Conservation (phyloP, 164 flowering plant species). For the Sedum album region DNA sequence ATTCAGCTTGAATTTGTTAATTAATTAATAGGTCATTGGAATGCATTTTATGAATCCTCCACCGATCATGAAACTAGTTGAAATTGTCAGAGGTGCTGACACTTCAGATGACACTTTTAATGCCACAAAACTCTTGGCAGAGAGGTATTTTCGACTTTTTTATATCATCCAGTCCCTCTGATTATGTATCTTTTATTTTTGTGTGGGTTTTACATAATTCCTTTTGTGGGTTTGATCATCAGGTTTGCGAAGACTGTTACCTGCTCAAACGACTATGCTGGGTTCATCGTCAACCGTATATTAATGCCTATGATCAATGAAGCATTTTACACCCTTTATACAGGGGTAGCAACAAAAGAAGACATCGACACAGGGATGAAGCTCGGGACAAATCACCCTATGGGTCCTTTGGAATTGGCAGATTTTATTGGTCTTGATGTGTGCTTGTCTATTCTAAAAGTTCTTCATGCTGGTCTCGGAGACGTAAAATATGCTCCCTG, state of each 20-base stretch:
- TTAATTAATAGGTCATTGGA: slow-evolving; percentile 66
- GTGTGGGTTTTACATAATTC: neutral
- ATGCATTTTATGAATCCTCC: slow-evolving; percentile 99
- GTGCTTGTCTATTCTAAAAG: slow-evolving; percentile 79
- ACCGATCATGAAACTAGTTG: slow-evolving; percentile 84
- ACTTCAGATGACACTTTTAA: slow-evolving; percentile 73
- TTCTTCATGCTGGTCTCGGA: slow-evolving; percentile 83
- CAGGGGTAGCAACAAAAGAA: slow-evolving; percentile 92
- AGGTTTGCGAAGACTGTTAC: slow-evolving; percentile 79
- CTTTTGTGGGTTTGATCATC: slow-evolving; percentile 16
- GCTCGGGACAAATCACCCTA: slow-evolving; percentile 93
- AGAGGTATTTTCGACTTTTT: slow-evolving; percentile 37
- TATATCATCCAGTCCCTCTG: neutral
- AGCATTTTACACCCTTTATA: slow-evolving; percentile 73
- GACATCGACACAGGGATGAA: slow-evolving; percentile 94
- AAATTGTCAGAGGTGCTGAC: slow-evolving; percentile 80
- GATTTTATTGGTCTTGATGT: slow-evolving; percentile 91
- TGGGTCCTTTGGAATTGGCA: slow-evolving; percentile 95
- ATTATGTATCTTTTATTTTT: neutral
- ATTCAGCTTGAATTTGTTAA: neutral
- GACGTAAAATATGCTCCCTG: slow-evolving; percentile 77
- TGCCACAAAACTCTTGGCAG: slow-evolving; percentile 58
- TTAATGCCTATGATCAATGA: slow-evolving; percentile 98
- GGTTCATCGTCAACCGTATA: slow-evolving; percentile 83
- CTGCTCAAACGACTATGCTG: slow-evolving; percentile 83